Conservation (phyloP, 2,329 filamentous ascomycete species). For the Talaromyces sp. region DNA sequence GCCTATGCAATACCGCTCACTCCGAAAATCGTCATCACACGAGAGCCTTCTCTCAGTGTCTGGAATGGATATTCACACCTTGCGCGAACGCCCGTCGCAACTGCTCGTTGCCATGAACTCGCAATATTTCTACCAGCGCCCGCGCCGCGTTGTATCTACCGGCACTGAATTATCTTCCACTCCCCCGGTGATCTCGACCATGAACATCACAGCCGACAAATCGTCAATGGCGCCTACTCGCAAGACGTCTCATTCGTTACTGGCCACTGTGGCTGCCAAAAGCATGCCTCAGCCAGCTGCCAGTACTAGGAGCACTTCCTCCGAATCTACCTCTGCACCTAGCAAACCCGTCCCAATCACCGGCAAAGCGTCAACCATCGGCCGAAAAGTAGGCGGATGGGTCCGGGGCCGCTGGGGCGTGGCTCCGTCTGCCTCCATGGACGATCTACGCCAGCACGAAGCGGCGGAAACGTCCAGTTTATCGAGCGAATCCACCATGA, state of each 20-base stretch:
- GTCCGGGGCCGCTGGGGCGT: slow-evolving; percentile 59
- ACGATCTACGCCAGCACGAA: slow-evolving; percentile 1
- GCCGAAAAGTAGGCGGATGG: slow-evolving; percentile 60
- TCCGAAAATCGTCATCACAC: slow-evolving; percentile 69
- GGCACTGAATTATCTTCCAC: slow-evolving; percentile 36
- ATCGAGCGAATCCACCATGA: slow-evolving; percentile 7
- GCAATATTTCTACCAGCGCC: slow-evolving; percentile 45
- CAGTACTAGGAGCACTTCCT: slow-evolving; percentile 1
- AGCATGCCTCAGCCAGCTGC: slow-evolving; percentile 15
- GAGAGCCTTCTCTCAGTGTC: slow-evolving; percentile 84
- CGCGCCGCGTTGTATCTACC: slow-evolving; percentile 43
- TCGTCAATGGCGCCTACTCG: slow-evolving; percentile 17
- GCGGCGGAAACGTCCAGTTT: not conserved
- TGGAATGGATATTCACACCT: slow-evolving; percentile 83
- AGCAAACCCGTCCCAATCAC: slow-evolving; percentile 10
- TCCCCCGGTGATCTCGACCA: slow-evolving; percentile 32
- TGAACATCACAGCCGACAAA: slow-evolving; percentile 29
- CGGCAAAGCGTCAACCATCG: slow-evolving; percentile 32
- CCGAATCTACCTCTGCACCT: not conserved
- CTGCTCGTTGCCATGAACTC: slow-evolving; percentile 50
- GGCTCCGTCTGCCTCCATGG: slow-evolving; percentile 32
- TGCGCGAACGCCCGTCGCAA: slow-evolving; percentile 70
- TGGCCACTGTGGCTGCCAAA: slow-evolving; percentile 31
- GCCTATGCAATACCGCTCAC: slow-evolving; percentile 30
- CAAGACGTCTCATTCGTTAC: slow-evolving; percentile 26